Evolutionary conservation across 2,329 filamentous ascomycete genomes (phyloP), one percentile per base, ranked within the genome.

Genomic region (Sporothrix curviconia): DNA sequence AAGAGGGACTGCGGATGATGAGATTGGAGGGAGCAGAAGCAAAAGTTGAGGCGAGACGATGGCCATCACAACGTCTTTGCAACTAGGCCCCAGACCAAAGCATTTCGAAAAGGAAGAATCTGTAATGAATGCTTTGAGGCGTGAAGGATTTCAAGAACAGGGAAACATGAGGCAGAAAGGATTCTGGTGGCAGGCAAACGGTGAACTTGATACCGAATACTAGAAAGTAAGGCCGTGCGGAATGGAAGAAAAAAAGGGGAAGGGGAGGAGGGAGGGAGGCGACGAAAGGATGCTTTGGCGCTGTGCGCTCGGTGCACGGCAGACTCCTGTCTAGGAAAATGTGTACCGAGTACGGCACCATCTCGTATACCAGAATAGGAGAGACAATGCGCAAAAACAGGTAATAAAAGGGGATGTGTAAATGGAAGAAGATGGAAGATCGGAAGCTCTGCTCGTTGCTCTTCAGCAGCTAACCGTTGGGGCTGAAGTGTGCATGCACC

Each of bases 1-100:
- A 64, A 68, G 67, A 67, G 69, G 69, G 65, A 56, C 56, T 62
- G 66, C 30, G 25, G 28, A 43, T 22, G 63, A 68, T 65, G n/a
- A 65, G 49, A 52, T 52, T 52, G 65, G 68, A 64, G 52, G 47
- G 39, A 17, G 36, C 15, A n/a, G 15, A 14, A 55, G n/a, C 3
- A 14, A 32, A 22, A 36, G 37, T 34, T 34, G 34, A 43, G 50
- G 46, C 52, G 42, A 50, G 40, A 42, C n/a, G 37, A 53, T 24
- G 15, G 22, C 22, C 19, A 22, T n/a, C 14, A 51, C 7, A 17
- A 39, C 34, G 34, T 7, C 37, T 32, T 42, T n/a, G n/a, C n/a
- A n/a, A n/a, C n/a, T n/a, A n/a, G n/a, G n/a, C n/a, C n/a, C n/a
- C 14, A 62, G 62, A 61, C 62, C 56, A 71, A 72, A 66, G 55